Conservation (phyloP, 2,329 filamentous ascomycete genomes). For the Aspergillus japonicus region DNA sequence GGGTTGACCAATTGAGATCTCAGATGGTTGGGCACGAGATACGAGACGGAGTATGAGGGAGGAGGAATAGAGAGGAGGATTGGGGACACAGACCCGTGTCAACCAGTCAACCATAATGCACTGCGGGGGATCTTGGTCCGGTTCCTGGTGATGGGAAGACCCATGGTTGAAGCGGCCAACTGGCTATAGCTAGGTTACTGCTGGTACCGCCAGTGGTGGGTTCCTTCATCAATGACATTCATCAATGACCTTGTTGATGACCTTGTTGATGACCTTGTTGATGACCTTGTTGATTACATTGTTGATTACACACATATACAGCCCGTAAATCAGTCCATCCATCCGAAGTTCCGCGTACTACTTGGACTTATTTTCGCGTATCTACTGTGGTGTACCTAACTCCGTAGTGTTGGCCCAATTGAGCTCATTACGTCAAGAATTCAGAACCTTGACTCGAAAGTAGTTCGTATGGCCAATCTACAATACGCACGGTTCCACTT, state of each 20-base stretch:
- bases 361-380: no score
- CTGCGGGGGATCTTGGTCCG: background rate
- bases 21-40: background rate
- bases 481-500: background rate
- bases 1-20: conserved; percentile 21
- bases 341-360: background rate
- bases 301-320: no score
- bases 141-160: background rate
- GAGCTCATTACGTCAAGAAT: background rate
- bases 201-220: no score
- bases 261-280: no score
- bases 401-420: background rate
- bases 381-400: no score
- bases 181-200: background rate
- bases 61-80: background rate
- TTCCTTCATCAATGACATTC: no score
- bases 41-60: background rate
- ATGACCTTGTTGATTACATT: no score
- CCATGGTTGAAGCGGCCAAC: background rate
- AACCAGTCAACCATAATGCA: background rate
- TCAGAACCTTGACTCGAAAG: background rate
- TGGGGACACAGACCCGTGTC: no score
- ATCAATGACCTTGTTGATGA: no score
- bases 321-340: background rate
- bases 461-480: background rate